Percentiles rank a stretch among this genome's conserved stretches.
Evolutionary conservation across 2,329 filamentous ascomycete species (phyloP).

Genomic region (Paraconiothyrium sp.): DNA sequence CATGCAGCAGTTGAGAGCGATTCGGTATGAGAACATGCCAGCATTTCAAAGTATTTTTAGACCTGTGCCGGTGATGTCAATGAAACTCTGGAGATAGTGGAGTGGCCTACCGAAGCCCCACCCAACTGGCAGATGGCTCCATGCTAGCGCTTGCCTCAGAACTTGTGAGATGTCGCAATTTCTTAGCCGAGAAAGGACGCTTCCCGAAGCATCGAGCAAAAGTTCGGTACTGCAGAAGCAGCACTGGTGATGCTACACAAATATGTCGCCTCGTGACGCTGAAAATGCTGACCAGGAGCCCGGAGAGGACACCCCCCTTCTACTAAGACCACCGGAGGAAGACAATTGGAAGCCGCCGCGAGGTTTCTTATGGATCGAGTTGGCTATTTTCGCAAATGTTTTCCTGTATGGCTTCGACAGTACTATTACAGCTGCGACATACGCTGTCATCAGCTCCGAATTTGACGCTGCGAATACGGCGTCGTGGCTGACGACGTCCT

Average conservation of each 20-base stretch:
- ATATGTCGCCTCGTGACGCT: slow-evolving; percentile 18
- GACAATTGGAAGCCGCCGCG: slow-evolving; percentile 32
- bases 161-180: slow-evolving; percentile 6
- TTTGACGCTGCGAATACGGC: slow-evolving; percentile 58
- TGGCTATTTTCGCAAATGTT: slow-evolving; percentile 70
- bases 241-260: slow-evolving; percentile 3
- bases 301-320: slow-evolving; percentile 22
- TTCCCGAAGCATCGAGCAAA: neutral
- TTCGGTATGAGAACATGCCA: neutral
- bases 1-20: neutral
- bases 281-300: slow-evolving; percentile 14
- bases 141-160: slow-evolving; percentile 3
- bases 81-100: neutral
- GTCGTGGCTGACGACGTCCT: slow-evolving; percentile 37
- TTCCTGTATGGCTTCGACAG: slow-evolving; percentile 67
- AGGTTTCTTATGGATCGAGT: slow-evolving; percentile 33
- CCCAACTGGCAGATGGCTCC: neutral
- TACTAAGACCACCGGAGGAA: slow-evolving; percentile 29
- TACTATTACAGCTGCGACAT: slow-evolving; percentile 57
- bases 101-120: neutral
- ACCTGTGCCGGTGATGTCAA: neutral
- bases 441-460: slow-evolving; percentile 53
- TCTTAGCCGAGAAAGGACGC: neutral
- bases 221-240: neutral
- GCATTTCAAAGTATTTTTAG: neutral